Base-by-base conservation (phyloP, 169 alveolate genomes). In the Plasmodium vivax region DNA sequence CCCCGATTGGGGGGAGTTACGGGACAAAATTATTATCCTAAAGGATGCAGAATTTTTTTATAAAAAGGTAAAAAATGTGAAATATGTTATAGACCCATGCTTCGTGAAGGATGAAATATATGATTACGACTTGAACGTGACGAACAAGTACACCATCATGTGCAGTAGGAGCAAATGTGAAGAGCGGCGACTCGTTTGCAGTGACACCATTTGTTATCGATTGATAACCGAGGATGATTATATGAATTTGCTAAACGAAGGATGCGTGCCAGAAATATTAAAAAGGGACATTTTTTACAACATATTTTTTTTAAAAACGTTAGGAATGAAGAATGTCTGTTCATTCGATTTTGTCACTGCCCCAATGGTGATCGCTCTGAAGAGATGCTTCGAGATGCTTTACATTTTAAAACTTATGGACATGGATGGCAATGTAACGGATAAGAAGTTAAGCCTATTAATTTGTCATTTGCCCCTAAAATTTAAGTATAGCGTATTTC, bases 271-370 rank as follows among this genome's bases (percentile, higher is more conserved):
- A 27, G 91, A 90, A 90, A 90, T 90, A 90, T 80, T 90, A 90
- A 90, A 58, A 80, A 80, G 82, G 83, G 90, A 90, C 73, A 90
- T 90, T 47, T 90, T 90, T 90, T 79, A 90, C 47, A 90, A 80
- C 19, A 90, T 90, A 58, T 80, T 14, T 74, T 90, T 80, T 90
- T 80, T 90, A 81, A 90, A 90, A 79, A 80, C 83, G 30, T 19
- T 90, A 80, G 94, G 94, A 90, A 62, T 90, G 72, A 62, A 90
- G 72, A 90, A 90, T 90, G 51, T 90, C 9, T 90, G 94, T 43
- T 90, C 94, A 16, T 90, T 80, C 72, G 94, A 90, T 45, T 90
- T 90, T 90, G 84, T 90, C 54, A 90, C 94, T 38, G 90, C 94
- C 23, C 94, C 94, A 23, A 51, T 41, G 8, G 38, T 90, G 47